Evolutionary conservation across 805 yeast species (phyloP).

Genomic region (Jamesozyma lodderae): DNA sequence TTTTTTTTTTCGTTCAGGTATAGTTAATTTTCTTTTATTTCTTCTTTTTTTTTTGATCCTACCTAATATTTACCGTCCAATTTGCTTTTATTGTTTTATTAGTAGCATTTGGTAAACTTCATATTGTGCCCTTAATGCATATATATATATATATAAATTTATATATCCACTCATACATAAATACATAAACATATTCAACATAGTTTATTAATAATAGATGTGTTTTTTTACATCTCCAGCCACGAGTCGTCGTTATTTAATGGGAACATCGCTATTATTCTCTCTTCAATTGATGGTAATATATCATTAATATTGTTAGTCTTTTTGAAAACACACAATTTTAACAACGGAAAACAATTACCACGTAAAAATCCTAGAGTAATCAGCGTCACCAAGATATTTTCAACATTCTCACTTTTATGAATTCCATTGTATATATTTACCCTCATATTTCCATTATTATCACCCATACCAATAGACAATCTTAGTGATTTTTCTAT

Average conservation of each 20-base stretch:
- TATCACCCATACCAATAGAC: slow-evolving; percentile 12
- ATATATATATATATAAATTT: no score
- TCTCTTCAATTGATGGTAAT: slow-evolving; percentile 23
- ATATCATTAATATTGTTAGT: slow-evolving; percentile 19
- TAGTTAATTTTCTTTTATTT: no score
- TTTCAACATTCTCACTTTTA: slow-evolving; percentile 17
- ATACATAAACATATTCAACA: no score
- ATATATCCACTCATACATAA: no score
- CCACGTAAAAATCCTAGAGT: slow-evolving; percentile 26
- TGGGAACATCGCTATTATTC: slow-evolving; percentile 21
- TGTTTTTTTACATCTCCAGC: slow-evolving; percentile 13
- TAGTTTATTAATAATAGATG: no score
- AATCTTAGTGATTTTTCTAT: slow-evolving; percentile 13
- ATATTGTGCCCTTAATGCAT: no score
- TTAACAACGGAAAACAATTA: slow-evolving; percentile 26
- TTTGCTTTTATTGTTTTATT: no score
- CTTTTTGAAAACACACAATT: slow-evolving; percentile 26
- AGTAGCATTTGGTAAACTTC: no score
- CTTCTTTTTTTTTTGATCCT: no score
- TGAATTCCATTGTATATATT: slow-evolving; percentile 22
- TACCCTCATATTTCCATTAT: background rate
- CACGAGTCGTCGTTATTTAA: slow-evolving; percentile 26
- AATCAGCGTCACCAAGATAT: slow-evolving; percentile 25
- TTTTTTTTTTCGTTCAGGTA: no score
- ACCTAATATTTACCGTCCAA: no score